A percentile compares a stretch with the other conserved stretches of the same genome.
These are phyloP conservation scores for Sclerotiophoma versabilis DNA, from an alignment of 2,329 filamentous ascomycete species.

Conservation along the genomic window DNA sequence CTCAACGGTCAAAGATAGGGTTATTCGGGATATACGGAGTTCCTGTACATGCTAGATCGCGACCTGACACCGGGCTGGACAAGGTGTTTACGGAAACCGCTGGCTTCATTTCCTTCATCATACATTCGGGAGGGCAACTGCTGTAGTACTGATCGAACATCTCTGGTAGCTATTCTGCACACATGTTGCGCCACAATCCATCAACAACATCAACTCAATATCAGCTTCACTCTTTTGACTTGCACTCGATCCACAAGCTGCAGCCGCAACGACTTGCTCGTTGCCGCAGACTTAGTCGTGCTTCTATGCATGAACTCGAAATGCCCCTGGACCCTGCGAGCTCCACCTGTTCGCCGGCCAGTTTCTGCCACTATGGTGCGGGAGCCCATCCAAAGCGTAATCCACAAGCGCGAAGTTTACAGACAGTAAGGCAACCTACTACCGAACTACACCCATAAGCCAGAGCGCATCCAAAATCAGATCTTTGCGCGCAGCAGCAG, in stretches of 20 bases:
- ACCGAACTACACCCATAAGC: neutral
- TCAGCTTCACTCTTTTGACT: neutral
- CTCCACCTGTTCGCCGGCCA: constrained; percentile 7
- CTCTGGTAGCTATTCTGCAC: neutral
- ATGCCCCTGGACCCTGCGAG: neutral
- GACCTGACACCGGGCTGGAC: constrained; percentile 41
- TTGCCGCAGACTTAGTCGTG: neutral
- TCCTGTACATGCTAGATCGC: constrained; percentile 25
- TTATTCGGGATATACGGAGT: constrained; percentile 11
- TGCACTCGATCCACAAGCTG: neutral
- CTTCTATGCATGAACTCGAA: neutral
- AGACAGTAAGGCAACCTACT: neutral
- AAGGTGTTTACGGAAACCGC: constrained; percentile 28
- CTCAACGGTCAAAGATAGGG: constrained; percentile 6
- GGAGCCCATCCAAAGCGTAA: constrained; percentile 7
- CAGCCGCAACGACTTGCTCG: neutral
- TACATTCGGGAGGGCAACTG: neutral
- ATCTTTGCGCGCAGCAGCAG: neutral
- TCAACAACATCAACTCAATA: neutral
- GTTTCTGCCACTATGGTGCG: constrained; percentile 6
- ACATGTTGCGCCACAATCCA: constrained; percentile 1
- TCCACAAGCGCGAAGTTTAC: constrained; percentile 8
- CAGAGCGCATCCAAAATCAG: neutral
- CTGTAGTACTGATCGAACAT: constrained; percentile 4
- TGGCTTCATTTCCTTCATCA: constrained; percentile 8